A percentile compares a stretch with the other conserved stretches of the same genome.
Evolutionary conservation across 1,139 yeast species (phyloP).

Genomic region (Wickerhamiella infanticola): DNA sequence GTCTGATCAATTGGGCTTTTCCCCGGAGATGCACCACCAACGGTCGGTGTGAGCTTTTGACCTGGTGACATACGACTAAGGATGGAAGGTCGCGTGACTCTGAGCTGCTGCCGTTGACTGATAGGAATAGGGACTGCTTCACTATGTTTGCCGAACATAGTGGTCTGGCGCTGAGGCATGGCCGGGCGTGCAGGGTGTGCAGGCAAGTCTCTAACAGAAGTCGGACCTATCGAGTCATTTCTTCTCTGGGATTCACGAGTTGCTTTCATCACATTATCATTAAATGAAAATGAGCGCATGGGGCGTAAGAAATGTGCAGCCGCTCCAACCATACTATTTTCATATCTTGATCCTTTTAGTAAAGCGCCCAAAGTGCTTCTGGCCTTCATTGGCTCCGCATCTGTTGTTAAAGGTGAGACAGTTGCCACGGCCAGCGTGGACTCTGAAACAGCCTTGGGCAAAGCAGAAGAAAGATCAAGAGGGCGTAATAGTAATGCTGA

Average conservation of each 20-base stretch:
- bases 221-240: neutral
- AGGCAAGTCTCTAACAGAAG: neutral
- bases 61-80: neutral
- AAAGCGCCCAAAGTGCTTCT: neutral
- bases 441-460: neutral
- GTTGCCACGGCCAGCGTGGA: neutral
- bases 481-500: slow-evolving; percentile 7
- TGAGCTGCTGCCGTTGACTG: slow-evolving; percentile 1
- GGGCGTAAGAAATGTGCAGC: neutral
- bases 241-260: neutral
- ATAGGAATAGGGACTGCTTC: slow-evolving; percentile 6
- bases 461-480: neutral
- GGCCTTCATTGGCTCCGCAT: neutral
- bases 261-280: neutral
- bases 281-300: neutral
- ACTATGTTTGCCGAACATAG: neutral
- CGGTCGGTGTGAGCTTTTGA: neutral
- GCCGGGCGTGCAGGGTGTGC: too few species aligned
- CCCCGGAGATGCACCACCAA: neutral
- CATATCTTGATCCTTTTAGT: neutral
- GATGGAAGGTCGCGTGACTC: neutral
- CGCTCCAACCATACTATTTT: neutral
- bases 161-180: too few species aligned
- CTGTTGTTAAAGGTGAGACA: neutral
- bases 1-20: neutral